Evolutionary conservation across 345 rosid genomes (phyloP), one percentile per base, ranked within the genome.

Genomic region (Camelina sativa): DNA sequence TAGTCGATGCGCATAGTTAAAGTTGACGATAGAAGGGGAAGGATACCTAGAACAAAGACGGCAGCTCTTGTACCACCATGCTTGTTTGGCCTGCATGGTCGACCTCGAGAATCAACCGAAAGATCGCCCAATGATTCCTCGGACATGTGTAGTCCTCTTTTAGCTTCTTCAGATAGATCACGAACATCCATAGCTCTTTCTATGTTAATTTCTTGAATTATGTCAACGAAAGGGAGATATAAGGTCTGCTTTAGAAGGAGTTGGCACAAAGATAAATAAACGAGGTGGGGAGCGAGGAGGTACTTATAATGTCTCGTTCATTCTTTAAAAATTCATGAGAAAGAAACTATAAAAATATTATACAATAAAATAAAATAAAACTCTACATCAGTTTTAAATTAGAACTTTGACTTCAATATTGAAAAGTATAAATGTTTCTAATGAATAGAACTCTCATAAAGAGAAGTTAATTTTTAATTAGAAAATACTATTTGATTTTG

Each of bases 11-110:
- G 22, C 13, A 30, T 6, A 30, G 48, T 64, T 17, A 43, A 9
- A 30, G 57, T 56, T 57, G 5, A 74, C 4, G 7, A 43, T 28
- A 73, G 35, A 76, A 7, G 51, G 40, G 72, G 59, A 35, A 28
- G 62, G 32, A 66, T 56, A 91, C 97, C 94, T 40, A 91, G 79
- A 56, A 91, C 92, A 74, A 87, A 91, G 67, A 80, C 15, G 30
- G 97, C 91, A 43, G 94, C 86, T 75, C 83, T 54, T 83, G 85
- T 80, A 72, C 94, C 94, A 30, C 97, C 92, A 72, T 89, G 94
- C 73, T 79, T 86, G 77, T 66, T 74, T 32, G 69, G 60, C 60
- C 74, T 69, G 76, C 86, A 87, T 22, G 92, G 87, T 41, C 85
- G 85, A 77, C 85, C 93, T 75, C 83, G 84, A 81, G 82, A 87